Evolutionary conservation across 1,284 basidiomycete genomes (phyloP).

Genomic region (Singerocomus inundabilis): DNA sequence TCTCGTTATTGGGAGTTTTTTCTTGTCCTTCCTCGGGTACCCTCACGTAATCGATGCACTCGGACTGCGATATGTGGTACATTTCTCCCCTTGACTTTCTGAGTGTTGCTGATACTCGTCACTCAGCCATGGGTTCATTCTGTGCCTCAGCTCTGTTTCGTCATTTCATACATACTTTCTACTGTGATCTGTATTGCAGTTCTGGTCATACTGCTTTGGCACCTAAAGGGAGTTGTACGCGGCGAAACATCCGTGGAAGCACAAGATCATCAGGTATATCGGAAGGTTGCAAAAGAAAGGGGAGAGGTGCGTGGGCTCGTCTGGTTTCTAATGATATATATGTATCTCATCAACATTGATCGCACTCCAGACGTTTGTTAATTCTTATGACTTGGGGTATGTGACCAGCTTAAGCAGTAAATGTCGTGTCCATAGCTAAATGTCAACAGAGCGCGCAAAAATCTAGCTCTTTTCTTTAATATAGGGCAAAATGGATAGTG

Average conservation of each 20-base stretch:
- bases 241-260: conserved; percentile 92
- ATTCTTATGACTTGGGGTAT: conserved; percentile 89
- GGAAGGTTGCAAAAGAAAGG: conserved; percentile 63
- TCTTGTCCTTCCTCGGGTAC: conserved; percentile 60
- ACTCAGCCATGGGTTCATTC: conserved; percentile 56
- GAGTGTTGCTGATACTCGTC: conserved; percentile 2
- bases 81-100: conserved; percentile 15
- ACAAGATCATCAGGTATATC: conserved; percentile 85
- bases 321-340: background rate
- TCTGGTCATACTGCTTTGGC: conserved; percentile 77
- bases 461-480: conserved; percentile 89
- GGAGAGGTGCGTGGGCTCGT: conserved; percentile 54
- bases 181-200: conserved; percentile 78
- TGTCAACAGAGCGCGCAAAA: conserved; percentile 49
- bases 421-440: background rate
- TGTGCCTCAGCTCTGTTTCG: conserved; percentile 69
- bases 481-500: conserved; percentile 79
- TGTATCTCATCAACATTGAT: background rate
- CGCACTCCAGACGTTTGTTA: conserved; percentile 66
- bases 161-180: conserved; percentile 77
- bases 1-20: conserved; percentile 61
- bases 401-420: conserved; percentile 13
- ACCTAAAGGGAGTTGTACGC: conserved; percentile 71
- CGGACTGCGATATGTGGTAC: conserved; percentile 47
- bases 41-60: conserved; percentile 55